Evolutionary conservation across 1,139 yeast genomes (phyloP).

Genomic region (Debaryomycetaceae sp.): DNA sequence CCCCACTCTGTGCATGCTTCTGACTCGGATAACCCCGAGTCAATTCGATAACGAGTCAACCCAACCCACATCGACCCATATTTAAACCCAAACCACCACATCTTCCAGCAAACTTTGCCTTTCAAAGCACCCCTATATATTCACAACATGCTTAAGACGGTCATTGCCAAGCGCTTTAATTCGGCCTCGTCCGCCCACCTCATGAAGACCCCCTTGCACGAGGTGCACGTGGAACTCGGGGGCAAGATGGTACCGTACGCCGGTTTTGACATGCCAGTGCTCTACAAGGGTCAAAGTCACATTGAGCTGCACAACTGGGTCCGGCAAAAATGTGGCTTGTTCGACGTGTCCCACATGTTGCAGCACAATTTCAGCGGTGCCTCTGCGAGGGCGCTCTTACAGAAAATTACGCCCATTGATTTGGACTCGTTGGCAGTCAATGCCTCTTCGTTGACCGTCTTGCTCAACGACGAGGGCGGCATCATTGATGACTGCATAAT

Average conservation of each 20-base stretch:
- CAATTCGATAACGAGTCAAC: no score
- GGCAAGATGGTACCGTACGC: constrained; percentile 96
- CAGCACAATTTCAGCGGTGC: constrained; percentile 77
- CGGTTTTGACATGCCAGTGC: constrained; percentile 90
- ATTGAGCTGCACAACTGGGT: constrained; percentile 96
- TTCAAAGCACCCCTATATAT: neutral
- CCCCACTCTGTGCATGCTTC: no score
- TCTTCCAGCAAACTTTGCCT: no score
- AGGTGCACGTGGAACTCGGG: constrained; percentile 70
- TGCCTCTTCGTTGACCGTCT: constrained; percentile 71
- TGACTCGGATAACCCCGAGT: no score
- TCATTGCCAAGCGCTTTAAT: constrained; percentile 18
- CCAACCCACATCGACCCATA: no score
- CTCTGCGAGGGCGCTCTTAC: constrained; percentile 64
- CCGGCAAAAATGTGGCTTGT: constrained; percentile 78
- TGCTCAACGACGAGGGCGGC: constrained; percentile 71
- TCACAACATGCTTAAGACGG: constrained; percentile 5
- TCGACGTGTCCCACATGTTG: constrained; percentile 96
- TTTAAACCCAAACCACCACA: no score
- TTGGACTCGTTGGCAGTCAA: constrained; percentile 51
- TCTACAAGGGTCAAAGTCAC: constrained; percentile 78
- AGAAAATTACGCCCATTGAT: constrained; percentile 84
- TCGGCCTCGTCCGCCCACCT: constrained; percentile 23
- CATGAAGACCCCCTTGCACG: constrained; percentile 74
- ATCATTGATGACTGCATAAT: constrained; percentile 92